Evolutionary conservation across 352 stramenopile species (phyloP), one percentile per base, ranked within the genome.

Genomic region (Phytopythium ostracodes): DNA sequence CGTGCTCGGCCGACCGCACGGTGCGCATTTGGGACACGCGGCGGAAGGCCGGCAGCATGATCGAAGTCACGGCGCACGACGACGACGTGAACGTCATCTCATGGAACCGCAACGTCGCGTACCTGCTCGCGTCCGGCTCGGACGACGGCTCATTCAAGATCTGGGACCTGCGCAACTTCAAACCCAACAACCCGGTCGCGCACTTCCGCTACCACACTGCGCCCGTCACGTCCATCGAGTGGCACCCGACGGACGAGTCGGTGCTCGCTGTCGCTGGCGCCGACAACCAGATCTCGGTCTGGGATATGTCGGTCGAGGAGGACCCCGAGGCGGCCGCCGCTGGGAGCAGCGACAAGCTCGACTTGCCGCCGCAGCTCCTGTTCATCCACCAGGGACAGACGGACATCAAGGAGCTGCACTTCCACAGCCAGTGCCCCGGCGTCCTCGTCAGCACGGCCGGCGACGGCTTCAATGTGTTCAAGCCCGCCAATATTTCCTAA

Each of bases 331-430:
- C 66, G 43, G 65, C 67, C 4, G 76, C 62, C 40, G 72, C 81
- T 56, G 73, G 64, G 58, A 72, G 60, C 47, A 72, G 76, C 44
- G 73, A 77, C n/a, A 91, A 92, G 70, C 60, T 93, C 60, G 89
- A 98, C 59, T 81, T 99, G 69, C 97, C 97, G 35, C 94, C 97
- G 43, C 97, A 99, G 81, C 87, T 99, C 44, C 84, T 99, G 27
- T 99, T 99, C 82, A 96, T 99, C 57, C 97, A 99, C 81, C 97
- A 98, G 71, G 98, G 98, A n/a, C 97, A 98, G 67, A 92, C 88
- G 53, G 96, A 99, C 72, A 98, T 99, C 76, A 99, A 99, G 81
- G 98, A 99, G 78, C 78, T 99, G 22, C 97, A 99, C 77, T 99
- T 99, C 86, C 97, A 99, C 84, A 96, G 92, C 50, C 98, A 99